These are phyloP conservation scores for Triangularia setosa DNA, from an alignment of 2,329 filamentous ascomycete genomes.

Conservation along the genomic window DNA sequence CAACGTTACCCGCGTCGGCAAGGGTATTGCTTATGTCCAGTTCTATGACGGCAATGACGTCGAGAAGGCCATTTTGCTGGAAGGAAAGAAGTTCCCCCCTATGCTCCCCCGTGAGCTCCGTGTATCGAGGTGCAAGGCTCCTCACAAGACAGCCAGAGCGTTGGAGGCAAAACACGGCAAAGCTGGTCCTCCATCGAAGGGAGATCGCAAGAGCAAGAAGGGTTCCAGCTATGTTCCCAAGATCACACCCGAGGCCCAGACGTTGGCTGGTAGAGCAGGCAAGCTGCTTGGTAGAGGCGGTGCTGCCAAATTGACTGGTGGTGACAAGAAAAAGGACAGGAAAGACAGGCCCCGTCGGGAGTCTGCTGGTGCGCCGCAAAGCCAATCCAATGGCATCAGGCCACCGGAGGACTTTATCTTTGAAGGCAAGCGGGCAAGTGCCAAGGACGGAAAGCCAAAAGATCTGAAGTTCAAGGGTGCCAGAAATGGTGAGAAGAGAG, in stretches of 20 bases:
- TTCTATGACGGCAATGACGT: constrained; percentile 87
- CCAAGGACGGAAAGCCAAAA: constrained; percentile 60
- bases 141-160: constrained; percentile 52
- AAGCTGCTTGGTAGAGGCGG: constrained; percentile 71
- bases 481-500: constrained; percentile 31
- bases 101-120: constrained; percentile 86
- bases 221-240: constrained; percentile 61
- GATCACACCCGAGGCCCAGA: constrained; percentile 64
- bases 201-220: constrained; percentile 37
- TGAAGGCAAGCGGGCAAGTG: constrained; percentile 71
- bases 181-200: constrained; percentile 25
- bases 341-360: constrained; percentile 14
- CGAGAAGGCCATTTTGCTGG: constrained; percentile 81
- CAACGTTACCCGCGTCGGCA: constrained; percentile 84
- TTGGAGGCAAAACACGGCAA: constrained; percentile 45
- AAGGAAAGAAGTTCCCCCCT: constrained; percentile 90
- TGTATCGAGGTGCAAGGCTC: constrained; percentile 80
- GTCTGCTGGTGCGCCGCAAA: constrained; percentile 18
- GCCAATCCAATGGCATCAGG: constrained; percentile 37
- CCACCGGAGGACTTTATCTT: constrained; percentile 72
- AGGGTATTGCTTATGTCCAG: constrained; percentile 96
- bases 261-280: constrained; percentile 66
- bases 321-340: constrained; percentile 23
- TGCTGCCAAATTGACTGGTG: constrained; percentile 41
- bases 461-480: constrained; percentile 53